These are phyloP conservation scores for Gentiana straminea DNA, from an alignment of 257 asterid genomes.

Conservation along the genomic window DNA sequence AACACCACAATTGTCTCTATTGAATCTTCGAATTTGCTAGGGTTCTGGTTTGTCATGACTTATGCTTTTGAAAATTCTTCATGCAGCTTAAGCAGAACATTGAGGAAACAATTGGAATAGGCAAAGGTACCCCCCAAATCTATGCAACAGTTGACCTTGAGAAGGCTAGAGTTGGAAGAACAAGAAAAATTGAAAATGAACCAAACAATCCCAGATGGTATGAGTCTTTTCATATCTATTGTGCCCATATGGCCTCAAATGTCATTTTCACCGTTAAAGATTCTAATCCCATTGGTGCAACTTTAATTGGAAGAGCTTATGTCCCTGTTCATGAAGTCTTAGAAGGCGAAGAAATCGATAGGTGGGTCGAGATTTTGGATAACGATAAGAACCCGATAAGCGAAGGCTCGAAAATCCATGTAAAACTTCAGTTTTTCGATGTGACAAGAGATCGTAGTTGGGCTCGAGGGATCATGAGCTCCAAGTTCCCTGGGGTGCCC, in stretches of 20 bases:
- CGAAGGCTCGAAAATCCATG: conserved; percentile 77
- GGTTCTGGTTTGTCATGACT: neutral
- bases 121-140: conserved; percentile 64
- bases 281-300: conserved; percentile 84
- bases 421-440: conserved; percentile 59
- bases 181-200: conserved; percentile 54
- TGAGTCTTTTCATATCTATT: conserved; percentile 83
- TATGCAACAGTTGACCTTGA: conserved; percentile 78
- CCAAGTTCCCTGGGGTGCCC: conserved; percentile 75
- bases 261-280: conserved; percentile 83
- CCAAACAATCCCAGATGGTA: conserved; percentile 70
- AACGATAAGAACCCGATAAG: conserved; percentile 52
- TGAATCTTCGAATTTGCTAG: neutral
- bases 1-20: too few species aligned
- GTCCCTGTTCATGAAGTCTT: conserved; percentile 61
- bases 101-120: conserved; percentile 75
- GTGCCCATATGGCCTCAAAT: conserved; percentile 67
- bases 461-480: conserved; percentile 52
- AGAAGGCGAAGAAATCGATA: conserved; percentile 75
- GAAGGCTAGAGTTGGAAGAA: conserved; percentile 85
- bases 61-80: conserved; percentile 10
- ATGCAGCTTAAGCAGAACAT: conserved; percentile 52
- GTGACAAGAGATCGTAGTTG: conserved; percentile 54
- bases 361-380: conserved; percentile 81
- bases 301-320: conserved; percentile 85